Evolutionary conservation across 805 yeast genomes (phyloP).

Genomic region (Danielia oregonensis): DNA sequence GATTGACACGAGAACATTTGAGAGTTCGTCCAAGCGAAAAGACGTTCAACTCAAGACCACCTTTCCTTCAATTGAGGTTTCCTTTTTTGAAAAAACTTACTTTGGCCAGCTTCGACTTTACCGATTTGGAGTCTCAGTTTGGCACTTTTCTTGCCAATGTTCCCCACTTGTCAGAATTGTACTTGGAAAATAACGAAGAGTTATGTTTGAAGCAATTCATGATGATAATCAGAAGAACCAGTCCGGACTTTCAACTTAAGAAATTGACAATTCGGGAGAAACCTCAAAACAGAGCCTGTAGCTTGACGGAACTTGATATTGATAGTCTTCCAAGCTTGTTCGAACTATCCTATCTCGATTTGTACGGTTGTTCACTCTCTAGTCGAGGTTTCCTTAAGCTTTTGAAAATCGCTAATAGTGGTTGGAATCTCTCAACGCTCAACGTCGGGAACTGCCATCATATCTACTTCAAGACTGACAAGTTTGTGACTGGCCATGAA

Average conservation of each 20-base stretch:
- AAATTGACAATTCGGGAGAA: constrained; percentile 31
- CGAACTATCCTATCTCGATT: constrained; percentile 26
- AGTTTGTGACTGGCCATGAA: constrained; percentile 4
- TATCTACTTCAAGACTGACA: constrained; percentile 13
- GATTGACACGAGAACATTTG: constrained; percentile 13
- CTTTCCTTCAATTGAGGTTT: constrained; percentile 19
- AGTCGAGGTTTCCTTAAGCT: constrained; percentile 11
- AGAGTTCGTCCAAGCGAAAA: constrained; percentile 8
- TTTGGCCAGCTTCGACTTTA: constrained; percentile 31
- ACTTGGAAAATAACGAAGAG: constrained; percentile 32
- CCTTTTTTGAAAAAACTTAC: constrained; percentile 23
- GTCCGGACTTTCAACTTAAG: constrained; percentile 23
- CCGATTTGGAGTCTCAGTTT: constrained; percentile 20
- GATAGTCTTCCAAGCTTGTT: constrained; percentile 23
- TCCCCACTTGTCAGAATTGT: constrained; percentile 17
- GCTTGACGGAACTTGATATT: constrained; percentile 23
- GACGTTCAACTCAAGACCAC: constrained; percentile 24
- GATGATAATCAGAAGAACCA: constrained; percentile 25
- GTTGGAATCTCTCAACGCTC: constrained; percentile 2
- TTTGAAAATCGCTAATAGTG: constrained; percentile 6
- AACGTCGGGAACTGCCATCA: constrained; percentile 13
- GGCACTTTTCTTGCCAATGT: constrained; percentile 24
- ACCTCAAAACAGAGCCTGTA: constrained; percentile 16
- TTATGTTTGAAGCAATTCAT: constrained; percentile 26
- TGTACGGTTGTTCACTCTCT: constrained; percentile 15